A percentile compares a stretch with the other conserved stretches of the same genome.
These are phyloP conservation scores for Hygrophorus russula DNA, from an alignment of 768 basidiomycete species.

Conservation along the genomic window DNA sequence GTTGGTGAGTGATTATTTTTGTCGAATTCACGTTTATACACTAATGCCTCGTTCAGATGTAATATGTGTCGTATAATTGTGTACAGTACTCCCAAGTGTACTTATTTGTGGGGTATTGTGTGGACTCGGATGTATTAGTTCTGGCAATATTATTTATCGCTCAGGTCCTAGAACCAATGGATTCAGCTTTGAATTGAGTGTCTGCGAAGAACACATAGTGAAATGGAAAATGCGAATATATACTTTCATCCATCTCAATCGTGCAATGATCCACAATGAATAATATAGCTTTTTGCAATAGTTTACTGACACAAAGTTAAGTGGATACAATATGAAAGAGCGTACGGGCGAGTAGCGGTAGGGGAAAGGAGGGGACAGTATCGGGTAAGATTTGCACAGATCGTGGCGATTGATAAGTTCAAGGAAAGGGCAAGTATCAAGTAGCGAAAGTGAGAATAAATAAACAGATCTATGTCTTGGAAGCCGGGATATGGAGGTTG, in stretches of 20 bases:
- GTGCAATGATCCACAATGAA: too few relatives aligned
- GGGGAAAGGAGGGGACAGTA: constrained; percentile 1
- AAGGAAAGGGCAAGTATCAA: background rate
- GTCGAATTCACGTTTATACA: background rate
- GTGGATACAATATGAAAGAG: constrained; percentile 8
- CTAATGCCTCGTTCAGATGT: background rate
- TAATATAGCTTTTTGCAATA: too few relatives aligned
- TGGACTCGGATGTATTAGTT: too few relatives aligned
- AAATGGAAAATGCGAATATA: too few relatives aligned
- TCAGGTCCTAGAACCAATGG: too few relatives aligned
- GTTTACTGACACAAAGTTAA: background rate
- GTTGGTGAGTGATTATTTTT: constrained; percentile 46
- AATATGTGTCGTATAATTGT: background rate
- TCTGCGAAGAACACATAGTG: too few relatives aligned
- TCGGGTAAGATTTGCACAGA: constrained; percentile 3
- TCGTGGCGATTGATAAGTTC: background rate
- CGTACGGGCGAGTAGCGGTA: constrained; percentile 6
- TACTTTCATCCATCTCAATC: too few relatives aligned
- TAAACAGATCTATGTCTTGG: constrained; percentile 44
- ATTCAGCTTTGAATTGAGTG: too few relatives aligned
- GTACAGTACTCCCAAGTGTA: constrained; percentile 11
- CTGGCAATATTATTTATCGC: too few relatives aligned
- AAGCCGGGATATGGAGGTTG: constrained; percentile 79
- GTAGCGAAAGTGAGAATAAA: background rate
- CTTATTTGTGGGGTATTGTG: constrained; percentile 6